Percentiles rank a stretch among this genome's conserved stretches.
phyloP scores from a whole-genome alignment of 2,329 filamentous ascomycete genomes.

The Sclerotinia spermophila region DNA sequence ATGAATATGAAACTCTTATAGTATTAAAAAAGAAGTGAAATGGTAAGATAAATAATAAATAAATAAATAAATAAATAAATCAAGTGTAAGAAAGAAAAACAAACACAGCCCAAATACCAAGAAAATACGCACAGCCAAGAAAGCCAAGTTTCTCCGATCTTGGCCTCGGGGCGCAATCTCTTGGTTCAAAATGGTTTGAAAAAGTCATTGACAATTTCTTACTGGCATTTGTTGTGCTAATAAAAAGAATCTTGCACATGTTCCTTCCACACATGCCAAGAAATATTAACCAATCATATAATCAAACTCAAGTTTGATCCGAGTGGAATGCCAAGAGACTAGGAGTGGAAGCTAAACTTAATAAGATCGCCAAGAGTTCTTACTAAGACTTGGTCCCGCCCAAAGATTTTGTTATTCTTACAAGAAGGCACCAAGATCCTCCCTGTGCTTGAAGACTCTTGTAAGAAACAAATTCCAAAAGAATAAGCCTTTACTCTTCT shows the following conservation, averaged over 20 bases:
- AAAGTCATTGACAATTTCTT: not conserved
- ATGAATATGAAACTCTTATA: not conserved
- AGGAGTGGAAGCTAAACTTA: not conserved
- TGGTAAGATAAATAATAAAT: not conserved
- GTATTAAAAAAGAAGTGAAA: not conserved
- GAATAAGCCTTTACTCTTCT: not conserved
- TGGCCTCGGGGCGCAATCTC: conserved; percentile 20
- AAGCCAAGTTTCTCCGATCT: conserved; percentile 20
- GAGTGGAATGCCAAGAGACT: conserved; percentile 16
- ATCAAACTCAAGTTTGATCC: conserved; percentile 2
- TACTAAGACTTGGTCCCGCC: conserved; percentile 10
- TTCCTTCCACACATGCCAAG: conserved; percentile 13
- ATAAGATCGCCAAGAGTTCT: not conserved
- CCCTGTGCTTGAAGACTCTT: conserved; percentile 5
- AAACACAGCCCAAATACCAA: conserved; percentile 17
- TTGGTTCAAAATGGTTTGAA: not conserved
- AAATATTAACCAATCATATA: not conserved
- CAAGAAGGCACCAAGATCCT: conserved; percentile 16
- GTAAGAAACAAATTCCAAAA: not conserved
- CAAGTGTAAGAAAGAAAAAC: no score
- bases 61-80: no score
- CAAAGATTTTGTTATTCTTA: conserved; percentile 8
- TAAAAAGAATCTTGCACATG: conserved; percentile 2
- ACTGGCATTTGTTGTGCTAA: not conserved
- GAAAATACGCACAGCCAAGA: conserved; percentile 2